These are phyloP conservation scores for Acanthochlamys bracteata DNA, from an alignment of 106 monocot species.

Conservation along the genomic window DNA sequence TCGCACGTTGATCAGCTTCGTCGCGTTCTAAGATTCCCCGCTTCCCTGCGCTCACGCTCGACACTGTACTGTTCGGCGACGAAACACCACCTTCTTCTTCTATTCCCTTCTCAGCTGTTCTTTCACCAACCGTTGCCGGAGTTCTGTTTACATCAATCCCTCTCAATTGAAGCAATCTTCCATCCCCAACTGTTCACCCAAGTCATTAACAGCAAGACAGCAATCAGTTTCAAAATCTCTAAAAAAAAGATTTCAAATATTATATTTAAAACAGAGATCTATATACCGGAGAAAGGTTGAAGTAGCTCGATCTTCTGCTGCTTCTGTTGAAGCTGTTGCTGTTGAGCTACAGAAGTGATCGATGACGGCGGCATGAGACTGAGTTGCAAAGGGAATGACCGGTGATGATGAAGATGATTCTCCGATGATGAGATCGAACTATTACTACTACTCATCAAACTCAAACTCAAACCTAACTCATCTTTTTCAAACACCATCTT, in stretches of 20 bases:
- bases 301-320: constrained; percentile 12
- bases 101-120: constrained; percentile 12
- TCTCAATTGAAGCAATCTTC: constrained; percentile 4
- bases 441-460: constrained; percentile 14
- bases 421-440: background rate
- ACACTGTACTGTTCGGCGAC: constrained; percentile 34
- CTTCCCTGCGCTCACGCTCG: constrained; percentile 14
- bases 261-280: background rate
- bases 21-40: constrained; percentile 17
- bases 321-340: background rate
- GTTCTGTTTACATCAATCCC: constrained; percentile 38
- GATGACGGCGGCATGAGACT: constrained; percentile 19
- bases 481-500: constrained; percentile 42
- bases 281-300: constrained; percentile 1
- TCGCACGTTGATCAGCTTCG: too few relatives aligned
- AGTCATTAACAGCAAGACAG: too few relatives aligned
- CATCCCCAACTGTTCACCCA: background rate
- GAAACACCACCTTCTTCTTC: constrained; percentile 25
- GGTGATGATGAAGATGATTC: background rate
- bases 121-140: constrained; percentile 2
- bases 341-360: background rate
- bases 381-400: constrained; percentile 11
- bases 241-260: background rate
- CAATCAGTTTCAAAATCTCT: background rate
- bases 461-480: constrained; percentile 45